These are phyloP conservation scores for Mycena kentingensis DNA, from an alignment of 768 basidiomycete genomes.

Conservation along the genomic window DNA sequence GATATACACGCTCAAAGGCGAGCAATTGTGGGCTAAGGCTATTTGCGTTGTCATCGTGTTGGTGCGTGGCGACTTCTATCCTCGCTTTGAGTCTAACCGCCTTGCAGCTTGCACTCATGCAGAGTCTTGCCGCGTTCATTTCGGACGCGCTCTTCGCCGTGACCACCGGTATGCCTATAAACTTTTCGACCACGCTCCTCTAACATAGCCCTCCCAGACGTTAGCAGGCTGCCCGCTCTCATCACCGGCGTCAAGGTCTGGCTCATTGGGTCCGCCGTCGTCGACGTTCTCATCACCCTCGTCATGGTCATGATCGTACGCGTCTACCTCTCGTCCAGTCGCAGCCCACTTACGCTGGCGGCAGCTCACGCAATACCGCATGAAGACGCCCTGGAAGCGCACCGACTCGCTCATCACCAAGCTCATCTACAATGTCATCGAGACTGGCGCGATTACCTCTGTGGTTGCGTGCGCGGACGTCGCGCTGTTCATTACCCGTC, in stretches of 20 bases:
- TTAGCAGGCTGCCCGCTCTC: not conserved
- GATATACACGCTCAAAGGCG: slow-evolving; percentile 7
- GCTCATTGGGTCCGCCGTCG: slow-evolving; percentile 21
- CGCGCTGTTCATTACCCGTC: slow-evolving; percentile 7
- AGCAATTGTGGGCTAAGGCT: not conserved
- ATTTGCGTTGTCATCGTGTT: not conserved
- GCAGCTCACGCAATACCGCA: slow-evolving; percentile 2
- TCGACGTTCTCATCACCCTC: slow-evolving; percentile 22
- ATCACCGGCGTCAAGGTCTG: slow-evolving; percentile 15
- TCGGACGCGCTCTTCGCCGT: no score
- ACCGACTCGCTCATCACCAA: slow-evolving; percentile 10
- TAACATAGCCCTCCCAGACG: not conserved
- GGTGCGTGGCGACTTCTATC: not conserved
- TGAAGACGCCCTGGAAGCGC: not conserved
- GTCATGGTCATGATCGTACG: slow-evolving; percentile 24
- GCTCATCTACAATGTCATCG: slow-evolving; percentile 11
- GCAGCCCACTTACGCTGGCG: not conserved
- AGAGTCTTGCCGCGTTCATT: slow-evolving; percentile 11
- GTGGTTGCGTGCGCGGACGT: slow-evolving; percentile 5
- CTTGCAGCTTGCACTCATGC: slow-evolving; percentile 17
- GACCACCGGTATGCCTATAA: no score
- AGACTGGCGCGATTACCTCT: slow-evolving; percentile 14
- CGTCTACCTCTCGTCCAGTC: not conserved
- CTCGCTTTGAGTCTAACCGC: not conserved
- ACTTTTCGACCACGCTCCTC: no score